Base-by-base conservation (phyloP, 768 basidiomycete genomes). In the Psilocybe cyanescens region DNA sequence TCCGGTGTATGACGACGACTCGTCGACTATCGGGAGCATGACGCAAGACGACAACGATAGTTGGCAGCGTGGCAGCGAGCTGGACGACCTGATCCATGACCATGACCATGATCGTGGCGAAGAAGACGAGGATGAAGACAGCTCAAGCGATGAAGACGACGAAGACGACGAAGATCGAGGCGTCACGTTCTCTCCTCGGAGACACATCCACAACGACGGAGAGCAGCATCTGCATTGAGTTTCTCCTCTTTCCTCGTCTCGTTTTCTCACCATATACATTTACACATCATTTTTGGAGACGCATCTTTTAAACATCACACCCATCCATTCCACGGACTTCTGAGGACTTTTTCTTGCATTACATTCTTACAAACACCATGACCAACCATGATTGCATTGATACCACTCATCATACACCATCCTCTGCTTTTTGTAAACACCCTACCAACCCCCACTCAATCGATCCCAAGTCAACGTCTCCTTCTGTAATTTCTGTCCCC, bases 11-110 rank as follows among this genome's bases (percentile, higher is more conserved):
- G 56, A 84, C 64, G 83, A 84, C 30, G 83, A 83, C 59, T 81
- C 82, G 35, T 81, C 83, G 67, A 79, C 83, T 33, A 72, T 86
- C 37, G 84, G 3, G 62, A 65, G 60, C 37, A 50, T 53, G 12
- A 29, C 45, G 61, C 24, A 24, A 24, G 65, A 51, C 48, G 17
- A 65, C 59, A 33, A 61, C 64, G 53, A 50, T 47, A 61, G 60
- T 48, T 62, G 61, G 56, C 58, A 68, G 72, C 33, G 74, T 68
- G 7, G 75, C 71, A 19, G 78, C 61, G 59, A 64, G 55, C 41
- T 71, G 37, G 60, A 65, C 37, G 75, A 50, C 75, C 74, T 62
- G 73, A 71, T 48, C 3, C 79, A 79, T 19, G 78, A 76, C 8
- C 63, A 69, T 35, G 67, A 61, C 1, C 71, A 55, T 41, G 49